phyloP scores from a whole-genome alignment of 129 eudicot genomes.

The Saussurea involucrata region DNA sequence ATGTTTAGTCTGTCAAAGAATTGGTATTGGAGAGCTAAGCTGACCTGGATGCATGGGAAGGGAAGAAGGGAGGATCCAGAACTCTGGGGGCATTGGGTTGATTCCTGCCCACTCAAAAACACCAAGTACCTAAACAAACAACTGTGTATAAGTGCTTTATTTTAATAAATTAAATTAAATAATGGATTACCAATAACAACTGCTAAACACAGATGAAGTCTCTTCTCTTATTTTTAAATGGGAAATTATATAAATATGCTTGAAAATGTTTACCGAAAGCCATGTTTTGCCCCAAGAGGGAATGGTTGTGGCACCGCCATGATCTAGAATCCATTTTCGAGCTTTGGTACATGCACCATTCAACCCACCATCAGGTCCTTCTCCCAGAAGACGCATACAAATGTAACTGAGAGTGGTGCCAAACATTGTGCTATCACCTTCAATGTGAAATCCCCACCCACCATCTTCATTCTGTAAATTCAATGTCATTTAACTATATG shows the following conservation, averaged over 20 bases:
- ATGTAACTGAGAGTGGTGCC: constrained; percentile 52
- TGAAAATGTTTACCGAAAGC: constrained; percentile 46
- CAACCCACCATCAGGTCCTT: constrained; percentile 46
- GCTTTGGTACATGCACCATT: constrained; percentile 50
- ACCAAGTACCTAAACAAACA: constrained; percentile 49
- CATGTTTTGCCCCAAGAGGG: constrained; percentile 90
- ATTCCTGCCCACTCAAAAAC: constrained; percentile 60
- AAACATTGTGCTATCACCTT: constrained; percentile 74
- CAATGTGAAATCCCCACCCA: constrained; percentile 77
- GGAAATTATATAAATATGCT: background rate
- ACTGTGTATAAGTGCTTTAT: background rate
- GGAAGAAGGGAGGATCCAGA: constrained; percentile 67
- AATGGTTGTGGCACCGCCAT: constrained; percentile 47
- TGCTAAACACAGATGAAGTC: background rate
- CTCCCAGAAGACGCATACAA: constrained; percentile 62
- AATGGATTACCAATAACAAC: background rate
- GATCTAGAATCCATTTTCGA: constrained; percentile 75
- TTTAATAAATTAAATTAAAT: background rate
- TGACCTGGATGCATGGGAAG: constrained; percentile 76
- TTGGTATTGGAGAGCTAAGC: background rate
- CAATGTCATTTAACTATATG: background rate
- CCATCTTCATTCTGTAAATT: constrained; percentile 62
- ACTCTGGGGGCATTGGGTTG: constrained; percentile 86
- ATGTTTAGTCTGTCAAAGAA: background rate
- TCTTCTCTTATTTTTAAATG: background rate